phyloP scores from a whole-genome alignment of 163 green algal genomes.

The Volvox carteri region DNA sequence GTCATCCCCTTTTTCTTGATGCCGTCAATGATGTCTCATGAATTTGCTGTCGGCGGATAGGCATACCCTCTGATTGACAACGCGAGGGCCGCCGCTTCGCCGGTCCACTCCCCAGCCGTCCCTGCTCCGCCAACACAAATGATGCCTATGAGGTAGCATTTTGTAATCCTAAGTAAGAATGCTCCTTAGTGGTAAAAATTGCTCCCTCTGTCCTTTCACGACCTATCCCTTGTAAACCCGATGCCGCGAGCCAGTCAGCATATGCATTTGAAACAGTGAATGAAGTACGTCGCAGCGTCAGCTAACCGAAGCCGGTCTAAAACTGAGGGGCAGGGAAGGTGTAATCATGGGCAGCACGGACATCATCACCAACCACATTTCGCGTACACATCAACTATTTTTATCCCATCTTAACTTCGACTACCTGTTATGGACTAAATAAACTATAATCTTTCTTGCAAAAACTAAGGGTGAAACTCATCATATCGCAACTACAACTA shows the following conservation, averaged over 20 bases:
- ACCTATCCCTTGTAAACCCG: too few species aligned
- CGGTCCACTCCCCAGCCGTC: background rate
- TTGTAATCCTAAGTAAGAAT: background rate
- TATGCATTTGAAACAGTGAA: background rate
- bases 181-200: too few species aligned
- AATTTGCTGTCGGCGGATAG: too few species aligned
- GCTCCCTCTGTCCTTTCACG: too few species aligned
- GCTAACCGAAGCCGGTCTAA: background rate
- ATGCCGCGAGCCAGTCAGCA: too few species aligned
- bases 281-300: background rate
- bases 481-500: too few species aligned
- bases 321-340: background rate
- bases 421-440: too few species aligned
- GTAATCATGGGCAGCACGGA: background rate
- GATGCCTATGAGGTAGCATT: constrained; percentile 16
- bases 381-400: background rate
- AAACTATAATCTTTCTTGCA: too few species aligned
- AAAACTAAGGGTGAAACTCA: too few species aligned
- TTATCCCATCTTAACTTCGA: too few species aligned
- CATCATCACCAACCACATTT: background rate
- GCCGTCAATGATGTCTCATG: too few species aligned
- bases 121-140: constrained; percentile 11
- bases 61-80: background rate
- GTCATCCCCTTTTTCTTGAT: too few species aligned
- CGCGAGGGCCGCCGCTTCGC: constrained; percentile 10